Evolutionary conservation across 2,329 filamentous ascomycete species (phyloP), one percentile per base, ranked within the genome.

Genomic region (Myrmaecium sp.): DNA sequence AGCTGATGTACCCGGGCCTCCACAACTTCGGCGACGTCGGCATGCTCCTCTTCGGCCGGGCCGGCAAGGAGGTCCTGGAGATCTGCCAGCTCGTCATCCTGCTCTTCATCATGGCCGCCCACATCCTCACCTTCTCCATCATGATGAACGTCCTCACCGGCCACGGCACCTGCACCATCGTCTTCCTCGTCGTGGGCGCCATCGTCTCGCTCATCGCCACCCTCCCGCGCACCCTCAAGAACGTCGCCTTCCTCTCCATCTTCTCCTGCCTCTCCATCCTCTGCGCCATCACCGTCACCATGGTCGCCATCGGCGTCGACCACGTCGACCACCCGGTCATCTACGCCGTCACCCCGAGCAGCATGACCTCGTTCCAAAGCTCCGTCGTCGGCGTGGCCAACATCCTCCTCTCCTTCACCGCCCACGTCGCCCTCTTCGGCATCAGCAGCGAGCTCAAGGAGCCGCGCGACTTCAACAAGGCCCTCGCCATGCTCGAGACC

Each of bases 351-450:
- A 54, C 71, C 28, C 64, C 78, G 40, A 72, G 71, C 34, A 77
- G 80, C 57, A 62, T 77, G 22, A 41, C 42, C 6, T 43, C 32
- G 2, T 44, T 46, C 17, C 36, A 43, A 8, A 34, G 43, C 26
- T 30, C 41, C 3, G 37, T 46, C 13, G 43, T 44, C 25, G 35
- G 42, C 6, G 34, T 43, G 3, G 32, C 47, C 8, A 78, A 78
- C 52, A 76, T 81, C 29, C 62, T 76, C 30, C 74, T 80, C 34
- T 72, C 75, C 21, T 81, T 74, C 54, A 52, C 51, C 22, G 69
- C 69, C 17, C 69, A 74, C 42, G 66, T 70, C 13, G 69, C 66
- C 35, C 77, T 76, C 52, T 76, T 76, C 47, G 62, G 57, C 32
- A 64, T 78, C 43, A 72, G 75, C 43, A 60, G 62, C 20, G 74